Evolutionary conservation across 2,329 filamentous ascomycete genomes (phyloP).

Genomic region (Ampelomyces quisqualis): DNA sequence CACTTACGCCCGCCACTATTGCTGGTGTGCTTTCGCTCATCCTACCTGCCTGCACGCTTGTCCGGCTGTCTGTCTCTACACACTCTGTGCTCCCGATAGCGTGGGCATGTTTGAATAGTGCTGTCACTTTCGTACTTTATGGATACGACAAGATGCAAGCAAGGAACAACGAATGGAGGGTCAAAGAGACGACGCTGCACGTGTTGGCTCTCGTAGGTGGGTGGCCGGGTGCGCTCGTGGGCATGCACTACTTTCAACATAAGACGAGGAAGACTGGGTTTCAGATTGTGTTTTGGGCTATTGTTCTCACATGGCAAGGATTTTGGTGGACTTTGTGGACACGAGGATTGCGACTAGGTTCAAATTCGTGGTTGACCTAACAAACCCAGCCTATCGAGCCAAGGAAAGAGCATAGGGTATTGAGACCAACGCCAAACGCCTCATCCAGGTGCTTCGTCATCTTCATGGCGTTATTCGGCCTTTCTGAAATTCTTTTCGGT

Average conservation of each 20-base stretch:
- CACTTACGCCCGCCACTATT: constrained; percentile 28
- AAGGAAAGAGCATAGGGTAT: background rate
- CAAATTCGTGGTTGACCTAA: constrained; percentile 3
- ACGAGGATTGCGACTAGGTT: constrained; percentile 6
- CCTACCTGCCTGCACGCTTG: constrained; percentile 57
- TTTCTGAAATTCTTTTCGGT: constrained; percentile 12
- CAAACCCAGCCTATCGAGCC: background rate
- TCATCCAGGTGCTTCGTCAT: background rate
- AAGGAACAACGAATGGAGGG: constrained; percentile 34
- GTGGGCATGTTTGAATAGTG: constrained; percentile 24
- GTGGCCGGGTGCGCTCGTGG: constrained; percentile 38
- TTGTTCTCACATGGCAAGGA: constrained; percentile 33
- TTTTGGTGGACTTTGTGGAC: constrained; percentile 27
- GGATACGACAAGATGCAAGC: constrained; percentile 43
- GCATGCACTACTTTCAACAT: constrained; percentile 42
- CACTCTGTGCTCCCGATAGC: constrained; percentile 15
- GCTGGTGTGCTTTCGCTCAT: constrained; percentile 45
- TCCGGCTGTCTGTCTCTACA: constrained; percentile 34
- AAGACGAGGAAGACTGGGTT: constrained; percentile 38
- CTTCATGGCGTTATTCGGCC: constrained; percentile 9
- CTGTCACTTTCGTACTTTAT: constrained; percentile 33
- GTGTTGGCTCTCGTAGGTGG: constrained; percentile 32
- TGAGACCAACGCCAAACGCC: constrained; percentile 1
- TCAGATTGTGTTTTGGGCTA: constrained; percentile 35
- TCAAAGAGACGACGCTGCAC: constrained; percentile 37